phyloP scores from a whole-genome alignment of 2,329 filamentous ascomycete genomes.

The Colletotrichum caudatum region DNA sequence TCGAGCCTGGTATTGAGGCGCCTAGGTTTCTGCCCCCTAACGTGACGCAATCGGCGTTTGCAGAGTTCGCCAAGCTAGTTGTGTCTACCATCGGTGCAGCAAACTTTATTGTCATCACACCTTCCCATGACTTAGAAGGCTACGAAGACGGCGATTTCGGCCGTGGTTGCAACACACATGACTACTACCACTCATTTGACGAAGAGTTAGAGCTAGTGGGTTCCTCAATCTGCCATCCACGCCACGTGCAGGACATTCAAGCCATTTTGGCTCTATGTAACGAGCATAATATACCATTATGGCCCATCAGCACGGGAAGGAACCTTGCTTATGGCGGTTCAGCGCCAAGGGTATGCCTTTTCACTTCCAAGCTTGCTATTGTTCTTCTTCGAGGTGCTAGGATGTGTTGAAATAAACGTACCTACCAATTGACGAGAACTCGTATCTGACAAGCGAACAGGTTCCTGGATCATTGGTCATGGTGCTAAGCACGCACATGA shows the following conservation, averaged over 20 bases:
- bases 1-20: too few relatives aligned
- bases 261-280: too few relatives aligned
- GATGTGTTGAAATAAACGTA: too few relatives aligned
- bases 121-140: not conserved
- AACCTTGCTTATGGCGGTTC: constrained; percentile 67
- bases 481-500: constrained; percentile 66
- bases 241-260: constrained; percentile 53
- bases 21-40: too few relatives aligned
- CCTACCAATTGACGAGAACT: too few relatives aligned
- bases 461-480: constrained; percentile 63
- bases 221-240: constrained; percentile 26
- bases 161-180: constrained; percentile 29
- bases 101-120: too few relatives aligned
- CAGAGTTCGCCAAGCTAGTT: too few relatives aligned
- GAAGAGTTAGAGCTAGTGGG: constrained; percentile 29
- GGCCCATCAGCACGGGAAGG: constrained; percentile 62
- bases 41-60: too few relatives aligned
- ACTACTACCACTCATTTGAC: constrained; percentile 36
- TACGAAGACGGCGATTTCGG: constrained; percentile 35
- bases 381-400: too few relatives aligned
- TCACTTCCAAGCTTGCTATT: too few relatives aligned
- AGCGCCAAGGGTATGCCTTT: constrained; percentile 57
- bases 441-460: too few relatives aligned
- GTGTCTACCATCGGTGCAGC: too few relatives aligned
- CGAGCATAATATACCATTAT: constrained; percentile 58